phyloP scores from a whole-genome alignment of 2,329 filamentous ascomycete genomes.

The Sclerotinia nivalis region DNA sequence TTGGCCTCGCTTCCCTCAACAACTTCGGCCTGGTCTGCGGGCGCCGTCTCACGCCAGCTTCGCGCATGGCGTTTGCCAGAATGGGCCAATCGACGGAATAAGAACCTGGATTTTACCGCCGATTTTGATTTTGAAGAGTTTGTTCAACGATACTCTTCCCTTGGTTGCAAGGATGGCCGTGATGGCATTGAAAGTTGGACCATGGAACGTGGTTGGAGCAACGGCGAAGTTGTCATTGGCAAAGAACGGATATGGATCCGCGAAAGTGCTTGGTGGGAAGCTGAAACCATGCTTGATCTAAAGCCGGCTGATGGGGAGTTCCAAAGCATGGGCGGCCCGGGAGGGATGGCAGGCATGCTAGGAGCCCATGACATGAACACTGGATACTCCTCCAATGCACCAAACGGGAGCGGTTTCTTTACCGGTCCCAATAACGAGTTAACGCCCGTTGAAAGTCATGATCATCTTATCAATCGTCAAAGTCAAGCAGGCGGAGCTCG shows the following conservation, averaged over 20 bases:
- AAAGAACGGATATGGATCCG: constrained; percentile 94
- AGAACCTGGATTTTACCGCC: constrained; percentile 89
- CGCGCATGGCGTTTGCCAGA: constrained; percentile 92
- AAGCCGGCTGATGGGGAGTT: constrained; percentile 51
- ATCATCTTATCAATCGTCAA: constrained; percentile 60
- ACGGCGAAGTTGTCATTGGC: constrained; percentile 90
- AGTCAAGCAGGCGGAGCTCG: constrained; percentile 44
- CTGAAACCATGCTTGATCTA: constrained; percentile 91
- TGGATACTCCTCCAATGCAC: constrained; percentile 61
- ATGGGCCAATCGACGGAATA: constrained; percentile 93
- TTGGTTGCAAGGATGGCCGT: constrained; percentile 86
- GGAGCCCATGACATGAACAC: constrained; percentile 65
- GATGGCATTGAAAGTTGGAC: constrained; percentile 95
- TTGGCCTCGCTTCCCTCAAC: constrained; percentile 71
- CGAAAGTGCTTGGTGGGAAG: constrained; percentile 95
- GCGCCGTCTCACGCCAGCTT: constrained; percentile 86
- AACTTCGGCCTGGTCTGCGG: constrained; percentile 89
- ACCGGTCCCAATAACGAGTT: constrained; percentile 58
- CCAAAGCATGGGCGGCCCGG: constrained; percentile 10
- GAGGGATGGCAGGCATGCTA: constrained; percentile 49
- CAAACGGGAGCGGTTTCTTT: constrained; percentile 68
- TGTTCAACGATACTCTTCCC: constrained; percentile 72
- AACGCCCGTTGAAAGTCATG: constrained; percentile 66
- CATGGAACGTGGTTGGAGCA: constrained; percentile 95
- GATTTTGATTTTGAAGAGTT: constrained; percentile 97